Evolutionary conservation across 805 yeast genomes (phyloP), one percentile per base, ranked within the genome.

Genomic region (Wickerhamiella bombiphila): DNA sequence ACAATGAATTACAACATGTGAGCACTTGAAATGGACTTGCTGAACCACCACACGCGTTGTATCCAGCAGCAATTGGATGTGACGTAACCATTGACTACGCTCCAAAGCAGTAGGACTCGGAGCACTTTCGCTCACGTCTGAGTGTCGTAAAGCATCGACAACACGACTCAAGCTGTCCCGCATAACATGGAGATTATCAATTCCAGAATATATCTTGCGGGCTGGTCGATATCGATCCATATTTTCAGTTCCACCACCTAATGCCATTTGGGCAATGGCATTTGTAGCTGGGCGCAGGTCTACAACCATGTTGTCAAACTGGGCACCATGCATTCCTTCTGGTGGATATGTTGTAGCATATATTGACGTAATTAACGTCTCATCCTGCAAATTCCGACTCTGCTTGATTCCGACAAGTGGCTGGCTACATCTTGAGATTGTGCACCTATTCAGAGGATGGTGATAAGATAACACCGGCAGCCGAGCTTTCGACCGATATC

Each of bases 231-330:
- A 88, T 52, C 83, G 73, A 40, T 88, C 96, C 67, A 85, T 80
- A 46, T 72, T 78, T 54, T 91, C 98, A 0, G 95, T 79, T 1
- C 98, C 98, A n/a, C 96, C 98, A 9, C 98, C 98, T 13, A 91
- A 60, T 0, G 97, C 97, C 33, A 82, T 81, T 51, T 91, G 97
- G 0, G 95, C 97, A 71, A 85, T 71, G 5, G 97, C 97, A 57
- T 91, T 91, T 0, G 96, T 79, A 19, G 85, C 57, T 1, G 98
- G 98, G 39, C 98, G 65, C 17, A 93, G 80, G 60, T 91, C 98
- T 3, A 83, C 88, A 22, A 91, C 75, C 21, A 91, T 57, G 51
- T 86, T 76, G 33, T 65, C 67, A 17, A 68, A 51, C 47, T 55
- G 48, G 3, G 59, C 59, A 11, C 60, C 57, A 22, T 38, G 50